Percentiles rank a stretch among this genome's conserved stretches.
Conservation (phyloP, 2,329 filamentous ascomycete genomes). For the Fusarium graminum region DNA sequence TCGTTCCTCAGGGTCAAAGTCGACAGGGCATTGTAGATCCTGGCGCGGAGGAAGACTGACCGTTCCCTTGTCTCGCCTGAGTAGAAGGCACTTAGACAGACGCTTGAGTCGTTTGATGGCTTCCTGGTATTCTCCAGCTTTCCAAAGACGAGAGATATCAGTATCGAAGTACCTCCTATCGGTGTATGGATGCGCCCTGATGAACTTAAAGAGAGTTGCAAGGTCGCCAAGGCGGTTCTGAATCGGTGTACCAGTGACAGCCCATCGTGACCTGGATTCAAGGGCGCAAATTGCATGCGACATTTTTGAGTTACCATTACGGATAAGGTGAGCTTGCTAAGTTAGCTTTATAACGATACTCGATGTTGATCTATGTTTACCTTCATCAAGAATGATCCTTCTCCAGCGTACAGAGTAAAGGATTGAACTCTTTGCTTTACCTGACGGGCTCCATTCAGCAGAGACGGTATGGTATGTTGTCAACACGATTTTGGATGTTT, state of each 20-base stretch:
- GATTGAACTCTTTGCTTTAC: conserved; percentile 10
- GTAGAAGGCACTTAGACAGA: conserved; percentile 55
- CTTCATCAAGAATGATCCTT: conserved; percentile 41
- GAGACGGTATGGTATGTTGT: conserved; percentile 60
- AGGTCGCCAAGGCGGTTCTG: conserved; percentile 62
- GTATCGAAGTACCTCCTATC: conserved; percentile 30
- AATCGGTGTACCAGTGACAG: conserved; percentile 63
- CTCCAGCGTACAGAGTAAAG: conserved; percentile 56
- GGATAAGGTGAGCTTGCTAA: conserved; percentile 30
- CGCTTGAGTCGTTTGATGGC: conserved; percentile 57
- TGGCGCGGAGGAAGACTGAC: conserved; percentile 55
- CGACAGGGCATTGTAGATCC: conserved; percentile 53
- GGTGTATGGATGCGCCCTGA: conserved; percentile 57
- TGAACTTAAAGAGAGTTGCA: conserved; percentile 58
- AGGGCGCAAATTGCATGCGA: conserved; percentile 55
- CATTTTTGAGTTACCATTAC: conserved; percentile 33
- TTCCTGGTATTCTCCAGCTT: conserved; percentile 52
- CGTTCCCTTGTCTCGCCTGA: conserved; percentile 56
- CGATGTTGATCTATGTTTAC: not conserved
- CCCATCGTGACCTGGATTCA: conserved; percentile 57
- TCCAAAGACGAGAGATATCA: conserved; percentile 53
- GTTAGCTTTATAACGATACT: not conserved
- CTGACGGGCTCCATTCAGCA: conserved; percentile 51
- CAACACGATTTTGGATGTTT: conserved; percentile 50
- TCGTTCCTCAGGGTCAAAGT: conserved; percentile 55